A percentile compares a stretch with the other conserved stretches of the same genome.
Evolutionary conservation across 805 yeast species (phyloP).

Genomic region (Wickerhamiella siamensis): DNA sequence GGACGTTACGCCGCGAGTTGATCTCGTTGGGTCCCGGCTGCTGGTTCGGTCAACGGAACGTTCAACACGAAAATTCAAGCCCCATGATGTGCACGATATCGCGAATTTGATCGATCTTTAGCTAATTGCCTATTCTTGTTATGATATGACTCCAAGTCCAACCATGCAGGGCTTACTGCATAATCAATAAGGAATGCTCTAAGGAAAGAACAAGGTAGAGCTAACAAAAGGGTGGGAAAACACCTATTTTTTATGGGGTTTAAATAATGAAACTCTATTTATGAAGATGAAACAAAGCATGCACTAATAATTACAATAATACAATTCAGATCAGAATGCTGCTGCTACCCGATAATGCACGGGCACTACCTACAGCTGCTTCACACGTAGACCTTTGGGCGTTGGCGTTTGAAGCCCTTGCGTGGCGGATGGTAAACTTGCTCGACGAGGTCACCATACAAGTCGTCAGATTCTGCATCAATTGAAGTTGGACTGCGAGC

Average conservation of each 20-base stretch:
- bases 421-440: constrained; percentile 3
- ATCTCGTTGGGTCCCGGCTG: constrained; percentile 72
- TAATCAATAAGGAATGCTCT: no score
- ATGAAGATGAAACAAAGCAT: background rate
- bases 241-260: background rate
- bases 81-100: constrained; percentile 54
- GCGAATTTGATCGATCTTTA: constrained; percentile 8
- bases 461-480: constrained; percentile 3
- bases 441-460: constrained; percentile 6
- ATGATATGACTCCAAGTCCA: no score
- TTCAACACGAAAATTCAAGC: constrained; percentile 71
- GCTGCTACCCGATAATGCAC: background rate
- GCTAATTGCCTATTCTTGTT: no score
- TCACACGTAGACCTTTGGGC: background rate
- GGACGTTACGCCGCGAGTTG: constrained; percentile 26
- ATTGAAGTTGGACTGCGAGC: background rate
- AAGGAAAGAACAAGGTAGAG: no score
- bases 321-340: background rate
- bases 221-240: no score
- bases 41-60: constrained; percentile 65
- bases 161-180: no score
- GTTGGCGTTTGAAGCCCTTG: background rate
- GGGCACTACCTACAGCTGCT: background rate
- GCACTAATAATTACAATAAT: background rate
- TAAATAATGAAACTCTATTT: background rate